Evolutionary conservation across 192 early-diverging fungal species (phyloP).

Genomic region (Chytriomyces confervae): DNA sequence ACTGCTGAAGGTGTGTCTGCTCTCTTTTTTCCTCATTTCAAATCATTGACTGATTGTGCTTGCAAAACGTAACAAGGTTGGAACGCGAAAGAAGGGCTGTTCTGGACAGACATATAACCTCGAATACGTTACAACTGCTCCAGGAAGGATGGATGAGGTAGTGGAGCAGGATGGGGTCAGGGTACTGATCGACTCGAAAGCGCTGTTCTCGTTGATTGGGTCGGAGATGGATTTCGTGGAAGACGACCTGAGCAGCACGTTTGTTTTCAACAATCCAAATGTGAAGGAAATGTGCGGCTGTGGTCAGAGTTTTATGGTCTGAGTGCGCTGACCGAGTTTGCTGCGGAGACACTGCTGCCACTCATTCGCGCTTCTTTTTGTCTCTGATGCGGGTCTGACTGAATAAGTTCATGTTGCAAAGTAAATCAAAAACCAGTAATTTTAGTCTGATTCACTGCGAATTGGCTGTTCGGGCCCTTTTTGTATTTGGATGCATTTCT

Average conservation of each 20-base stretch:
- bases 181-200: conserved; percentile 94
- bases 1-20: conserved; percentile 41
- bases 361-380: too few relatives aligned
- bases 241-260: conserved; percentile 86
- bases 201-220: conserved; percentile 91
- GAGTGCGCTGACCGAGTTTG: conserved; percentile 19
- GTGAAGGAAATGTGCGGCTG: conserved; percentile 95
- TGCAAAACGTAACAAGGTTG: conserved; percentile 52
- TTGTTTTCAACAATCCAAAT: conserved; percentile 98
- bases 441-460: not conserved
- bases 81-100: conserved; percentile 95
- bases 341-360: too few relatives aligned
- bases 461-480: too few relatives aligned
- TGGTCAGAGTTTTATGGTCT: conserved; percentile 90
- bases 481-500: not conserved
- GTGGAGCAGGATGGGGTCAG: conserved; percentile 98
- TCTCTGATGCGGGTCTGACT: too few relatives aligned
- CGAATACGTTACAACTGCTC: conserved; percentile 72
- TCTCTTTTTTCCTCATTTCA: not conserved
- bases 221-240: conserved; percentile 98
- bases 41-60: not conserved
- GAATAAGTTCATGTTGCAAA: too few relatives aligned
- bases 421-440: not conserved
- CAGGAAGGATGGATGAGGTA: conserved; percentile 88
- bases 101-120: conserved; percentile 90